These are phyloP conservation scores for Barnettozyma populi DNA, from an alignment of 805 yeast species.

Conservation along the genomic window DNA sequence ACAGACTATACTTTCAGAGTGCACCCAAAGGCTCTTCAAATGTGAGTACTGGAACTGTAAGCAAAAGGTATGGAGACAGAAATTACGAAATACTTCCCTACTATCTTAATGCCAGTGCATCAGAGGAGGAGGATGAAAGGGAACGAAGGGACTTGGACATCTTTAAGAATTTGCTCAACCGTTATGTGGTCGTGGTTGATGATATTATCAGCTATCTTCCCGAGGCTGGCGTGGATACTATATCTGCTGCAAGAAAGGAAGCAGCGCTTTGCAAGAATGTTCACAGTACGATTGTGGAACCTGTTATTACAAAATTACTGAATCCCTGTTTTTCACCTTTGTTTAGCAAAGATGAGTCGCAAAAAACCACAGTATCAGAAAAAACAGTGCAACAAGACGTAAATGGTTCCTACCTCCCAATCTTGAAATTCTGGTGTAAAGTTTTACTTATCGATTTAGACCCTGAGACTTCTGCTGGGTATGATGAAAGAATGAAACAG, in stretches of 20 bases:
- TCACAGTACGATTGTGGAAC: not conserved
- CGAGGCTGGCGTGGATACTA: not conserved
- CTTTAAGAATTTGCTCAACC: not conserved
- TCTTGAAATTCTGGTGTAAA: not conserved
- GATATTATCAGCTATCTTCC: not conserved
- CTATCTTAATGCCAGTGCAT: not conserved
- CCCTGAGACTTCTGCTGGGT: not conserved
- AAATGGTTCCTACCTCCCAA: not conserved
- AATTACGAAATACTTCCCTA: not conserved
- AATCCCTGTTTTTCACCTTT: not conserved
- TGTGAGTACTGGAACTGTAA: too few species aligned
- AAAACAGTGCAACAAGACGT: not conserved
- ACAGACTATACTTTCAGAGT: too few species aligned
- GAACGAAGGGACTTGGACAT: not conserved
- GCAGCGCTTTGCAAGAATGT: not conserved
- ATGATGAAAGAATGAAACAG: not conserved
- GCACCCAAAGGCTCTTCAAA: too few species aligned
- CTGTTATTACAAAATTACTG: not conserved
- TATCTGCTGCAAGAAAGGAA: not conserved
- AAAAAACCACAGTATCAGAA: not conserved
- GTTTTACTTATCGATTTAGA: not conserved
- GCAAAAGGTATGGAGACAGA: not conserved
- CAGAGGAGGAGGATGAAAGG: not conserved
- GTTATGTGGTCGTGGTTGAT: not conserved
- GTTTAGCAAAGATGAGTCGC: not conserved